Evolutionary conservation across 306 rosid species (phyloP).

Genomic region (Crotalaria pallida): DNA sequence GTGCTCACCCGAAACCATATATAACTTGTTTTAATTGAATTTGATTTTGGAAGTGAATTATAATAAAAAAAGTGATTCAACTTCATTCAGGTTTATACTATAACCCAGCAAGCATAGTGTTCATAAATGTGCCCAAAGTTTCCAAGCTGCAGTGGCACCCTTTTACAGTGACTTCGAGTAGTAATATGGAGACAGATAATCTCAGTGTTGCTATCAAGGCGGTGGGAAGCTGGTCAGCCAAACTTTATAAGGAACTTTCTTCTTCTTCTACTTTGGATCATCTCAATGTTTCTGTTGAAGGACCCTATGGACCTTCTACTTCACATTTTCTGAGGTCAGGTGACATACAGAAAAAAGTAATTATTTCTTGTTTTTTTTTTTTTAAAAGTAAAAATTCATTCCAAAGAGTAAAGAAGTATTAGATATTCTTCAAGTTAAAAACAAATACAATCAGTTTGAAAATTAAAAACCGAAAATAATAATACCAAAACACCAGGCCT

Average conservation of each 20-base stretch:
- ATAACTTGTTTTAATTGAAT: no score
- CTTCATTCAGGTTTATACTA: slow-evolving; percentile 48
- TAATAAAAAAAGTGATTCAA: neutral
- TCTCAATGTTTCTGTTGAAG: slow-evolving; percentile 67
- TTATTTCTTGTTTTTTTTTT: neutral
- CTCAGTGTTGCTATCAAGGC: slow-evolving; percentile 48
- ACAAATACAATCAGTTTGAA: no score
- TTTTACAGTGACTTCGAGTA: slow-evolving; percentile 59
- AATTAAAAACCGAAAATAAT: no score
- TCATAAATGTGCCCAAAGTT: slow-evolving; percentile 57
- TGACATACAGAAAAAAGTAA: neutral
- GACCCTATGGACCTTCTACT: slow-evolving; percentile 70
- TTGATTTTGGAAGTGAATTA: no score
- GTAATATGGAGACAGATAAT: slow-evolving; percentile 41
- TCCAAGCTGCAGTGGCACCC: slow-evolving; percentile 89
- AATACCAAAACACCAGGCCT: no score
- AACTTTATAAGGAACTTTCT: slow-evolving; percentile 44
- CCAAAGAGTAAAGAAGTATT: no score
- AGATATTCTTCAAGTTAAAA: no score
- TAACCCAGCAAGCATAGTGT: slow-evolving; percentile 58
- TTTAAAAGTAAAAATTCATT: no score
- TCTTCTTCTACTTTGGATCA: slow-evolving; percentile 36
- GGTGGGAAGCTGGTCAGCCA: slow-evolving; percentile 60
- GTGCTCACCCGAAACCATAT: no score
- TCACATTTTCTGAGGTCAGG: slow-evolving; percentile 45